Conservation (phyloP, 768 basidiomycete genomes). For the Albatrellus ellisii region DNA sequence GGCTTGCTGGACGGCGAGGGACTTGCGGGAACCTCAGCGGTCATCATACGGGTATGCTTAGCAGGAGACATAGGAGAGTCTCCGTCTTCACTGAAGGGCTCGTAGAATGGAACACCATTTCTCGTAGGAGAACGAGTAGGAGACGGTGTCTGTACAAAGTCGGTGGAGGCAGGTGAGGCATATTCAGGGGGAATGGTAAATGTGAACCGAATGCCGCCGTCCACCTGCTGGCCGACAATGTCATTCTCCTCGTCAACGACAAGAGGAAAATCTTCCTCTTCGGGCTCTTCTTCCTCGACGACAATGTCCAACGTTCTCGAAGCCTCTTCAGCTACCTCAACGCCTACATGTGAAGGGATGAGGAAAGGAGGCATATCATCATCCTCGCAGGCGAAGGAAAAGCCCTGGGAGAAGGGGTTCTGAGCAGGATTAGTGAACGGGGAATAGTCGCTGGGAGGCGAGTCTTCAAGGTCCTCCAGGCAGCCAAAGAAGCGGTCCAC, state of each 20-base stretch:
- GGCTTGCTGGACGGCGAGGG: neutral
- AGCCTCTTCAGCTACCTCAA: conserved; percentile 17
- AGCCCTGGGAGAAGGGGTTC: conserved; percentile 40
- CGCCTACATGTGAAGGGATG: conserved; percentile 32
- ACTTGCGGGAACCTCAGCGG: conserved; percentile 12
- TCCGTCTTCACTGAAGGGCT: conserved; percentile 15
- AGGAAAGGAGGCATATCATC: conserved; percentile 40
- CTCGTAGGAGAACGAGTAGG: conserved; percentile 6
- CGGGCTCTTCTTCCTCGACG: conserved; percentile 33
- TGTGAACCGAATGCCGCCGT: conserved; percentile 59
- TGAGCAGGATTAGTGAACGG: conserved; percentile 35
- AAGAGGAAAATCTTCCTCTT: conserved; percentile 15
- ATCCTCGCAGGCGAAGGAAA: conserved; percentile 33
- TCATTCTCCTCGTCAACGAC: conserved; percentile 30
- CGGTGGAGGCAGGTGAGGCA: conserved; percentile 15
- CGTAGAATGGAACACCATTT: conserved; percentile 6
- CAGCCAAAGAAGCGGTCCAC: conserved; percentile 73
- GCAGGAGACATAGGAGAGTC: conserved; percentile 14
- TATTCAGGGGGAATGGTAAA: conserved; percentile 44
- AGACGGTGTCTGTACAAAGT: conserved; percentile 10
- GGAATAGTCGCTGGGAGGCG: conserved; percentile 28
- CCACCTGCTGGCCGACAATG: conserved; percentile 44
- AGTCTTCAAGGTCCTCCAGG: conserved; percentile 35
- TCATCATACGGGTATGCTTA: conserved; percentile 6
- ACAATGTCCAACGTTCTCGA: conserved; percentile 25